Evolutionary conservation across 2,329 filamentous ascomycete genomes (phyloP), one percentile per base, ranked within the genome.

Genomic region (Nigrospora sphaerica): DNA sequence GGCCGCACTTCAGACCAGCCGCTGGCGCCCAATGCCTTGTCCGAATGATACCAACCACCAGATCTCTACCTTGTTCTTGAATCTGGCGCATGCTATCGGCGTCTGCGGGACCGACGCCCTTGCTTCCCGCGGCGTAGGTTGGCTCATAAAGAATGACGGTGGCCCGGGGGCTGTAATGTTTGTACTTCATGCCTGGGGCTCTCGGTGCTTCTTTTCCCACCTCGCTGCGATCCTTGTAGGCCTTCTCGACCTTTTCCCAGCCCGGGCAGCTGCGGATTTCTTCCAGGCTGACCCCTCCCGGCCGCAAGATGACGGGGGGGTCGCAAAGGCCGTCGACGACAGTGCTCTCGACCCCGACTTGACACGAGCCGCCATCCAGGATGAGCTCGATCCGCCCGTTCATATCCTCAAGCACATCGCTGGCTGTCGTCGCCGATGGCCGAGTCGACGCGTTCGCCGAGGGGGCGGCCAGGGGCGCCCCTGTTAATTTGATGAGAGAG

Each of bases 171-270:
- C 91, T 95, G 61, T 98, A 98, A 63, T 98, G 93, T 62, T 93
- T 88, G 64, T 98, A 98, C 68, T 98, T 98, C 93, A 98, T 98
- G 1, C 93, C 93, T 0, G 93, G 93, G 1, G 93, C 93, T 47
- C 88, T 77, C 0, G 93, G 93, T 11, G 77, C 75, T n/a, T 51
- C 49, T 43, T 78, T 80, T 6, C 79, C 84, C 17, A 79, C 74
- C 57, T 88, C 80, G 14, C 81, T 80, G 47, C 77, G 76, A 57
- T 95, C 89, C 59, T 85, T 82, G 65, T 96, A 97, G 12, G 80
- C 92, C 49, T 85, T 81, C 50, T 77, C 73, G 1, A 89, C 87
- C 35, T 78, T 69, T 61, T 90, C 85, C 92, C 93, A 98, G 1
- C 92, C 92, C 0, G 76, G 71, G 59, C 85, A 89, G 36, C 70